Evolutionary conservation across 768 basidiomycete species (phyloP), one percentile per base, ranked within the genome.

Genomic region (Krasilnikovozyma curviuscula): DNA sequence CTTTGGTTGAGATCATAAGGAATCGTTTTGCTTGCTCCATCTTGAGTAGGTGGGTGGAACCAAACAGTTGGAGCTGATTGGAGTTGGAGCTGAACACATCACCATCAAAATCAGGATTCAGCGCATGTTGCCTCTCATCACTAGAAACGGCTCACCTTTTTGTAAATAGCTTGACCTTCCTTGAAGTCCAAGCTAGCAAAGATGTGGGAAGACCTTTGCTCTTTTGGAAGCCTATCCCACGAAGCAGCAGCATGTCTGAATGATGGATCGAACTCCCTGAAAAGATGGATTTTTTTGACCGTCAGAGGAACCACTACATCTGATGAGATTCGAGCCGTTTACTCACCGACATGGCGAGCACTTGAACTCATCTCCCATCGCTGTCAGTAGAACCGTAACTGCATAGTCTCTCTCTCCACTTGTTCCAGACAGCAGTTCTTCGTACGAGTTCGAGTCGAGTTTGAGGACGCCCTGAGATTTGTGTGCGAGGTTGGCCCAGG

Each of bases 161-260:
- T 78, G 68, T 91, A 98, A 37, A 85, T 71, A 1, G 68, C 64
- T 46, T 75, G 70, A 7, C 75, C 79, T 31, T 81, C 70, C 58
- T 82, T 76, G 60, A 93, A 97, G 65, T 98, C 93, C 27, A 85
- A 63, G 12, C 78, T 79, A 8, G 77, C 93, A 60, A 97, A 98
- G 74, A 95, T 89, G 64, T 95, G 89, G 47, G 70, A 68, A 62
- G 83, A 72, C 34, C 79, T 73, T n/a, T 80, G 66, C 19, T 68
- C 69, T 48, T 71, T 57, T 7, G 81, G 65, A 8, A 73, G 71
- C 13, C 69, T 69, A 3, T 72, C 61, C 88, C 88, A 95, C n/a
- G 83, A 76, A 57, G 76, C 76, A 30, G 83, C 81, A 12, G 91
- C 79, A 3, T 76, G 67, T n/a, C 71, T 71, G 73, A 77, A 93